Evolutionary conservation across 2,329 filamentous ascomycete genomes (phyloP).

Genomic region (Graphilbum ipis-grandicollis): DNA sequence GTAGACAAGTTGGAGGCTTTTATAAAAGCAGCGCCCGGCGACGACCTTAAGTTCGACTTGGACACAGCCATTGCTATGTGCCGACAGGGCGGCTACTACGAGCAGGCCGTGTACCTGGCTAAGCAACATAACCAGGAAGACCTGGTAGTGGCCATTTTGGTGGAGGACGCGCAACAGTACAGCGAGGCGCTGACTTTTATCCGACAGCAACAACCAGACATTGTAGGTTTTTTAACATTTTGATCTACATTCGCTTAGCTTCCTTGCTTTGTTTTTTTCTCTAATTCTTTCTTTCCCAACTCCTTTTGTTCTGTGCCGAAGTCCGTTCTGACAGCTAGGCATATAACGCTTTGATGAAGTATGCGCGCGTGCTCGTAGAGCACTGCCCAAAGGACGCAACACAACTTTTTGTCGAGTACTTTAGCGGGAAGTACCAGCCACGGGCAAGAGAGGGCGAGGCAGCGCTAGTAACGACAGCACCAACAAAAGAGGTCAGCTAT

Average conservation of each 20-base stretch:
- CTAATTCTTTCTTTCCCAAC: no score
- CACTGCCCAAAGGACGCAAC: conserved; percentile 73
- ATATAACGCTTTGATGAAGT: conserved; percentile 85
- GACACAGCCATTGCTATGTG: conserved; percentile 98
- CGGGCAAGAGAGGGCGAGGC: background rate
- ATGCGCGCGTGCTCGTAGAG: conserved; percentile 76
- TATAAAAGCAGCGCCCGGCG: conserved; percentile 89
- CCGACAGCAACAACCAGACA: conserved; percentile 65
- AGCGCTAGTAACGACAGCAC: background rate
- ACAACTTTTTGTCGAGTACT: conserved; percentile 83
- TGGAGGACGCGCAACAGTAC: conserved; percentile 89
- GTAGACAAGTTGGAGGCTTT: conserved; percentile 92
- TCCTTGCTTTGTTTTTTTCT: no score
- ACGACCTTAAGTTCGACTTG: conserved; percentile 87
- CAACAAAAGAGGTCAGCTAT: conserved; percentile 40
- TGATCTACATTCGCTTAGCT: no score
- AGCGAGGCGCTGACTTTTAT: conserved; percentile 80
- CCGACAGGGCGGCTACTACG: conserved; percentile 87
- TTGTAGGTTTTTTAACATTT: no score
- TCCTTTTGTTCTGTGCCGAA: no score
- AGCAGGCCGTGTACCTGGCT: conserved; percentile 89
- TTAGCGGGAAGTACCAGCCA: conserved; percentile 55
- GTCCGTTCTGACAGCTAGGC: no score
- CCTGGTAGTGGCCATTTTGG: conserved; percentile 83
- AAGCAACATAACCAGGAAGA: conserved; percentile 89